Evolutionary conservation across 176 grass and related monocot genomes (phyloP).

Genomic region (Carex cristatella): DNA sequence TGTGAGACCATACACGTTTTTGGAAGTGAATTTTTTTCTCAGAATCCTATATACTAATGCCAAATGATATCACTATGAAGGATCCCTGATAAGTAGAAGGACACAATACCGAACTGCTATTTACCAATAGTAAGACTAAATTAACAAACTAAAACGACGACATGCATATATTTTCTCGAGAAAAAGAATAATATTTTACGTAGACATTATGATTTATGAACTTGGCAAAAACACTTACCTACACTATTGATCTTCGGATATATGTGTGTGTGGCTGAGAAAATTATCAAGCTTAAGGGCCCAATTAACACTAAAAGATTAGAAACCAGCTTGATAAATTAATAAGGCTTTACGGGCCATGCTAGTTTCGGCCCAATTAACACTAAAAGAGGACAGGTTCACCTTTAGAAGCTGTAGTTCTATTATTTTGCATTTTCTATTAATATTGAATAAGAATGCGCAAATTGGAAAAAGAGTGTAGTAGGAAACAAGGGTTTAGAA

Average conservation of each 20-base stretch:
- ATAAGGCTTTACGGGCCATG: neutral
- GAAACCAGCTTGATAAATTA: neutral
- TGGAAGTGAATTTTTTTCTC: conserved; percentile 31
- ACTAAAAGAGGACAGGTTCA: neutral
- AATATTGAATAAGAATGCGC: neutral
- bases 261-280: neutral
- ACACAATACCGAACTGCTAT: neutral
- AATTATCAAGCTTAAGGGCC: neutral
- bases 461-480: conserved; percentile 2
- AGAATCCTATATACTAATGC: neutral
- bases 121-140: neutral
- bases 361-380: neutral
- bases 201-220: neutral
- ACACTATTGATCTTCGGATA: conserved; percentile 23
- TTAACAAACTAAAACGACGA: neutral
- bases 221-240: neutral
- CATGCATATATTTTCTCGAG: neutral
- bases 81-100: neutral
- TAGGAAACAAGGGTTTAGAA: neutral
- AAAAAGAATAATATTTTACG: neutral
- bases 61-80: neutral
- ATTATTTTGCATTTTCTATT: neutral
- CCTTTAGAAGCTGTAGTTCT: neutral
- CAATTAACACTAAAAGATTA: too few species aligned
- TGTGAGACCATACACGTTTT: too few species aligned